A percentile compares a stretch with the other conserved stretches of the same genome.
Conservation (phyloP, 768 basidiomycete genomes). For the Mycena epipterygia region DNA sequence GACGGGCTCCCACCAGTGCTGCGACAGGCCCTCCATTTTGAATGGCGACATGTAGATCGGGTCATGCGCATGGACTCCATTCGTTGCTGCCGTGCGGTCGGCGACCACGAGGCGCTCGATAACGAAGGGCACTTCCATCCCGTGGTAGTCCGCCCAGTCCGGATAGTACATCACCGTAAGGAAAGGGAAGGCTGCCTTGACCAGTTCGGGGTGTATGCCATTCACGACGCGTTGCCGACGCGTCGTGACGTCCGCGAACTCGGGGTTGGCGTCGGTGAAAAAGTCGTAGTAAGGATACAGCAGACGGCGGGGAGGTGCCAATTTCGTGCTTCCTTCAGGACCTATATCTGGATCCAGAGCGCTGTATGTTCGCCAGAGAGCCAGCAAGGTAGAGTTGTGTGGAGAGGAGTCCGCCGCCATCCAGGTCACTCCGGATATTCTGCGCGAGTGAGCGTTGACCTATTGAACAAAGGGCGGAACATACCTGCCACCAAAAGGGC, state of each 20-base stretch:
- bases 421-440: slow-evolving; percentile 80
- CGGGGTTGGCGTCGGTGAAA: slow-evolving; percentile 63
- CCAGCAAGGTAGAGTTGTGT: slow-evolving; percentile 79
- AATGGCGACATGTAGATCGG: slow-evolving; percentile 61
- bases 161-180: slow-evolving; percentile 75
- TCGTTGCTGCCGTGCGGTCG: slow-evolving; percentile 77
- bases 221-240: slow-evolving; percentile 65
- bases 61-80: slow-evolving; percentile 45
- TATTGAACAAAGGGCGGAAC: slow-evolving; percentile 32
- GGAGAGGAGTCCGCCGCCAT: slow-evolving; percentile 67
- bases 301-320: slow-evolving; percentile 79
- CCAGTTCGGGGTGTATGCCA: slow-evolving; percentile 80
- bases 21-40: slow-evolving; percentile 56
- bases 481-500: slow-evolving; percentile 68
- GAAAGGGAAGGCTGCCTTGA: slow-evolving; percentile 81
- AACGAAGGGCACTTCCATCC: slow-evolving; percentile 77
- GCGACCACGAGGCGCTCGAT: slow-evolving; percentile 83
- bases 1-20: slow-evolving; percentile 80
- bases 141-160: slow-evolving; percentile 84
- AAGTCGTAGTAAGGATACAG: slow-evolving; percentile 79
- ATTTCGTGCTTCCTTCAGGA: slow-evolving; percentile 59
- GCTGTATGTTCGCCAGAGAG: slow-evolving; percentile 44
- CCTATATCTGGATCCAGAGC: slow-evolving; percentile 47
- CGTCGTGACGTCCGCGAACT: slow-evolving; percentile 50
- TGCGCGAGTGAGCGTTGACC: slow-evolving; percentile 39